Evolutionary conservation across 768 basidiomycete species (phyloP), one percentile per base, ranked within the genome.

Genomic region (Scleroderma bovista): DNA sequence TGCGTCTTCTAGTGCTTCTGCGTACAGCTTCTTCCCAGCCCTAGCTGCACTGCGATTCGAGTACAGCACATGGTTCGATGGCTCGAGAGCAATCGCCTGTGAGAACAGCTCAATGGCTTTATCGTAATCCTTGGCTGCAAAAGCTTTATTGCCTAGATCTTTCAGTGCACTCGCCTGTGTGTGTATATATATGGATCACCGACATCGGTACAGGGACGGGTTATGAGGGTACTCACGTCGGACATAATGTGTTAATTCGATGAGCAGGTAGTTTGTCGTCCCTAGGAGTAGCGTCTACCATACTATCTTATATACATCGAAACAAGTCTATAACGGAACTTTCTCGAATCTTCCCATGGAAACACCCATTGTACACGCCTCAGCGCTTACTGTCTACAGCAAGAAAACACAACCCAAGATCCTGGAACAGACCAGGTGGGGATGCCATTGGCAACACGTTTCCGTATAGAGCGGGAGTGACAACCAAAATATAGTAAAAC

Each of bases 71-170:
- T 88, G 86, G 63, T 95, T 95, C 33, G 72, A 74, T 2, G 86
- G 74, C 69, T 96, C 93, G 58, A 94, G 60, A 42, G 76, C 81
- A 63, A 97, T 88, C 17, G 89, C 94, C 61, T 91, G 77, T 4
- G 81, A 75, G 69, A 91, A 92, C 43, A 87, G 72, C 62, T 86
- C 78, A 73, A 90, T 88, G 7, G 94, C 93, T 59, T 77, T 82
- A 72, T 90, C 84, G 71, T 89, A 96, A 60, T 96, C 81, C 66
- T 93, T 96, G 48, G 90, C 90, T 34, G 88, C 76, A 71, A 97
- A 97, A 19, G 94, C 93, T 63, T 93, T 93, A 78, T 97, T 97
- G 61, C 93, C 94, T 63, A 82, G 82, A 63, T 91, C 88, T 74
- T 97, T 97, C 57, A 96, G 75, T 52, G 81, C 72, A 64, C 75